Evolutionary conservation across 1,284 basidiomycete species (phyloP).

Genomic region (Rhodofomes roseus): DNA sequence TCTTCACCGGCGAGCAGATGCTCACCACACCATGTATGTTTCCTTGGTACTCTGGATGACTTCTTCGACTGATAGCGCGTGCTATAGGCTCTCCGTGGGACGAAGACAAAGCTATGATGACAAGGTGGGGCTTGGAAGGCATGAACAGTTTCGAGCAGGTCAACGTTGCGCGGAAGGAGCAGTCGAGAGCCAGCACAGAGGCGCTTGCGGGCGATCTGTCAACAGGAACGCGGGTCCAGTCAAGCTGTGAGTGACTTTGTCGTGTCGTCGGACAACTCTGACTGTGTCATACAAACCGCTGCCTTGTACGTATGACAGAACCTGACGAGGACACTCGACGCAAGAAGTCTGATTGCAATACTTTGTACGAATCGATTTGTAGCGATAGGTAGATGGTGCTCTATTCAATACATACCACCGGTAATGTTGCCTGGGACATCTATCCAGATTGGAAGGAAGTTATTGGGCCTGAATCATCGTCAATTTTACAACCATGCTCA

Average conservation of each 20-base stretch:
- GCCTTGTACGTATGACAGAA: no score
- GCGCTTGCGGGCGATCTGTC: background rate
- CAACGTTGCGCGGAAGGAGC: conserved; percentile 46
- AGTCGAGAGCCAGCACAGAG: conserved; percentile 15
- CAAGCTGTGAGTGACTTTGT: background rate
- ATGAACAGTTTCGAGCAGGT: conserved; percentile 84
- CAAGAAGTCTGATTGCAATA: background rate
- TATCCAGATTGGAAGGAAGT: no score
- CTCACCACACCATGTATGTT: conserved; percentile 89
- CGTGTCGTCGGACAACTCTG: background rate
- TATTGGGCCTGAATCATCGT: no score
- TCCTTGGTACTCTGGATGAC: background rate
- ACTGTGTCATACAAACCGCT: background rate
- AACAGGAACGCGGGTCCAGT: background rate
- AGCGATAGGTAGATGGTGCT: background rate
- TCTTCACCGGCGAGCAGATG: conserved; percentile 98
- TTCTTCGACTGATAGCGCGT: conserved; percentile 12
- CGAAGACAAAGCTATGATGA: conserved; percentile 94
- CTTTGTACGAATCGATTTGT: background rate
- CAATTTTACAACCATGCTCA: no score
- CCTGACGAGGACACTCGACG: no score
- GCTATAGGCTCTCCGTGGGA: conserved; percentile 79
- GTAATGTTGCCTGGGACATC: background rate
- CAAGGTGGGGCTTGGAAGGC: conserved; percentile 87
- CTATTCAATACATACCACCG: background rate